Evolutionary conservation across 306 rosid species (phyloP).

Genomic region (Castanea sativa): DNA sequence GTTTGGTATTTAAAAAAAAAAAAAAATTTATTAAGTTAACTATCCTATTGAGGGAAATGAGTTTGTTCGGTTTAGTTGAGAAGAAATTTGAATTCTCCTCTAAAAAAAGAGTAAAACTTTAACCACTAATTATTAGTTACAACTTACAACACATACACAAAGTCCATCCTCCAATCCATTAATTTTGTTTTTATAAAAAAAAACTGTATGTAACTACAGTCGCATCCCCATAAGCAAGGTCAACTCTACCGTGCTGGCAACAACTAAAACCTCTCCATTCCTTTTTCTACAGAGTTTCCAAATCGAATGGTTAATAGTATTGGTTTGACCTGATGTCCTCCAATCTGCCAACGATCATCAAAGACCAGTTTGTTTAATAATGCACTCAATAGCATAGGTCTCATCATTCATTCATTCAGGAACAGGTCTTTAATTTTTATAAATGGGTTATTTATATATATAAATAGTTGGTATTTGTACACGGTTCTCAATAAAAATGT

Average conservation of each 20-base stretch:
- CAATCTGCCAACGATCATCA: slow-evolving; percentile 14
- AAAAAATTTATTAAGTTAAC: too few relatives aligned
- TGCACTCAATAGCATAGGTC: background rate
- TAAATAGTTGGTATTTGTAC: background rate
- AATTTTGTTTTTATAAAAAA: too few relatives aligned
- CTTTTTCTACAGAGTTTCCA: slow-evolving; percentile 1
- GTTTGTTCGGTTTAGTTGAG: too few relatives aligned
- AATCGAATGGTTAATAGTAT: slow-evolving; percentile 29
- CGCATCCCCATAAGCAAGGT: slow-evolving; percentile 6
- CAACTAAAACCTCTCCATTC: slow-evolving; percentile 3
- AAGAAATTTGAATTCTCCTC: too few relatives aligned
- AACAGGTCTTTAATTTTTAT: slow-evolving; percentile 13
- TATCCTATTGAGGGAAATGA: too few relatives aligned
- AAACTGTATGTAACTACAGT: background rate
- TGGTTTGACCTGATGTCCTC: slow-evolving; percentile 35
- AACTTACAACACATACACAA: too few relatives aligned
- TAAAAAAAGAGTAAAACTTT: too few relatives aligned
- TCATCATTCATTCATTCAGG: background rate
- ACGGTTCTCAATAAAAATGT: slow-evolving; percentile 18
- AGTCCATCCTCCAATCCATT: too few relatives aligned
- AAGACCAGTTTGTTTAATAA: background rate
- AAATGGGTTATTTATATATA: too few relatives aligned
- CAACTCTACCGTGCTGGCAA: slow-evolving; percentile 39
- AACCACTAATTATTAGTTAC: too few relatives aligned
- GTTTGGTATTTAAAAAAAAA: too few relatives aligned